These are phyloP conservation scores for Sugiyamaella xylanicola DNA, from an alignment of 1,139 yeast genomes.

Conservation along the genomic window DNA sequence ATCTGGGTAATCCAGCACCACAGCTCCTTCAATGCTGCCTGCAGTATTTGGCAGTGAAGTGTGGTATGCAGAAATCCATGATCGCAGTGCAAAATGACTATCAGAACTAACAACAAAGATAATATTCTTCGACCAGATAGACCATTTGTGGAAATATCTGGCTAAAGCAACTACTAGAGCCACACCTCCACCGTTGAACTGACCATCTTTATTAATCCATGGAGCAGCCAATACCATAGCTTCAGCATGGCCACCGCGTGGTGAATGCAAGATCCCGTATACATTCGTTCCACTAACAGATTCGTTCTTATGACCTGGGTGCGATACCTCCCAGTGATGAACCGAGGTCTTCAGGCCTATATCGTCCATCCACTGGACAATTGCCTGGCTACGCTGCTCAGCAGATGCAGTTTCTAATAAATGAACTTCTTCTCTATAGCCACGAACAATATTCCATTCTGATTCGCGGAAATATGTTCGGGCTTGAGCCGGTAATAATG, in stretches of 20 bases:
- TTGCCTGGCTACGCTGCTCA: conserved; percentile 46
- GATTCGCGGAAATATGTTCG: conserved; percentile 89
- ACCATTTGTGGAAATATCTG: conserved; percentile 78
- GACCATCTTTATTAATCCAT: conserved; percentile 65
- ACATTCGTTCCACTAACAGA: conserved; percentile 55
- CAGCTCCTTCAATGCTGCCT: conserved; percentile 93
- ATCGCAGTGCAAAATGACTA: conserved; percentile 65
- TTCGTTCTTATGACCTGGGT: conserved; percentile 41
- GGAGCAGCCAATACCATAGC: conserved; percentile 92
- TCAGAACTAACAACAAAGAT: conserved; percentile 82
- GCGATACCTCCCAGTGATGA: conserved; percentile 44
- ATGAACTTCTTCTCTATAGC: conserved; percentile 68
- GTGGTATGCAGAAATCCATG: conserved; percentile 96
- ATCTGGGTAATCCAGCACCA: conserved; percentile 75
- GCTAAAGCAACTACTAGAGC: conserved; percentile 73
- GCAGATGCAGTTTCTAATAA: conserved; percentile 40
- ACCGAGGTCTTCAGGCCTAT: conserved; percentile 71
- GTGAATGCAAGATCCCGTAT: conserved; percentile 87
- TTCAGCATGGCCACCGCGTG: conserved; percentile 95
- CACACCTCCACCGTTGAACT: conserved; percentile 75
- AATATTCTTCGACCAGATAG: conserved; percentile 94
- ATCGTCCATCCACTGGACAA: conserved; percentile 65
- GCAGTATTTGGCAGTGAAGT: conserved; percentile 82
- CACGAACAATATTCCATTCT: conserved; percentile 91
- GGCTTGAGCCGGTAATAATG: conserved; percentile 95